Evolutionary conservation across 2,329 filamentous ascomycete genomes (phyloP).

Genomic region (Ophiostoma perfectum): DNA sequence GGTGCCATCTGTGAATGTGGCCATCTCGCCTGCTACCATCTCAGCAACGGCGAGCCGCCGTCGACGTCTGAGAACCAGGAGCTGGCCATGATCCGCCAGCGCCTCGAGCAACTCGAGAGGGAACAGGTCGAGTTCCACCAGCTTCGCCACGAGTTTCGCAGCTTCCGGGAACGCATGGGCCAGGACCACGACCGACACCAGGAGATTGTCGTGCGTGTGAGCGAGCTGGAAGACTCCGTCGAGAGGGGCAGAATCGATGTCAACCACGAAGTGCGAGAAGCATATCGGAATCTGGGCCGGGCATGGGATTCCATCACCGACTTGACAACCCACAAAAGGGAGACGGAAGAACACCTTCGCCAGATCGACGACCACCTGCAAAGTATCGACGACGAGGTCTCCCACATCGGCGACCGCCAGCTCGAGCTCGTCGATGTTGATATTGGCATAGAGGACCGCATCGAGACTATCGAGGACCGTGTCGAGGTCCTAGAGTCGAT

Average conservation of each 20-base stretch:
- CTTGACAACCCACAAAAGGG: constrained; percentile 37
- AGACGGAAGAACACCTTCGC: constrained; percentile 37
- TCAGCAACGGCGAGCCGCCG: constrained; percentile 42
- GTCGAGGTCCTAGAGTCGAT: constrained; percentile 30
- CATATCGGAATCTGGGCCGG: constrained; percentile 50
- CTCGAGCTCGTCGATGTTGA: constrained; percentile 48
- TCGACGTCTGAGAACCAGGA: constrained; percentile 39
- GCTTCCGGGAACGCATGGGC: constrained; percentile 29
- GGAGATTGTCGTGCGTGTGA: constrained; percentile 41
- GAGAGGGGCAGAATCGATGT: constrained; percentile 49
- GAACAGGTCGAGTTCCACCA: constrained; percentile 34
- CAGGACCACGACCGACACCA: constrained; percentile 33
- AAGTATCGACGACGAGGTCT: constrained; percentile 39
- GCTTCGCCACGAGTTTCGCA: constrained; percentile 30
- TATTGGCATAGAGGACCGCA: constrained; percentile 49
- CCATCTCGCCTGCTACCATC: constrained; percentile 56
- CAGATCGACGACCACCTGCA: constrained; percentile 40
- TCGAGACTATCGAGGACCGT: constrained; percentile 42
- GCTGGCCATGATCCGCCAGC: constrained; percentile 45
- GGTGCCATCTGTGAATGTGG: constrained; percentile 54
- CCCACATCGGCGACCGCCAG: constrained; percentile 44
- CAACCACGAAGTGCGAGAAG: constrained; percentile 48
- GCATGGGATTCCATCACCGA: constrained; percentile 50
- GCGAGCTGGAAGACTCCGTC: constrained; percentile 49
- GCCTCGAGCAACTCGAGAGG: constrained; percentile 42